These are phyloP conservation scores for Aureobasidium sp. DNA, from an alignment of 2,329 filamentous ascomycete species.

Conservation along the genomic window DNA sequence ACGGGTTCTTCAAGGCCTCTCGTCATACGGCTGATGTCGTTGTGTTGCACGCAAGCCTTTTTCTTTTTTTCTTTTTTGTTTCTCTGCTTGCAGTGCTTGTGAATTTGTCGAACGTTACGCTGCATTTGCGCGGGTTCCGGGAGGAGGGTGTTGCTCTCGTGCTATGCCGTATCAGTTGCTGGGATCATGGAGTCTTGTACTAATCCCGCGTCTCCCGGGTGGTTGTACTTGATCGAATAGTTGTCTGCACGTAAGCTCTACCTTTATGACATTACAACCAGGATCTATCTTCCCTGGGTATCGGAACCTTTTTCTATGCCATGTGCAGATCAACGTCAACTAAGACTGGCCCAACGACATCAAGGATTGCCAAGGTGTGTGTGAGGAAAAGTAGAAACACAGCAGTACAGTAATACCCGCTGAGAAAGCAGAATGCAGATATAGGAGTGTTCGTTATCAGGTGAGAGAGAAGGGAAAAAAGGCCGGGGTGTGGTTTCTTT, in stretches of 20 bases:
- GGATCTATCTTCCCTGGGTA: background rate
- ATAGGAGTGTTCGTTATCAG: background rate
- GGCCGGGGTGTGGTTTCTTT: background rate
- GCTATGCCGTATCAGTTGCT: background rate
- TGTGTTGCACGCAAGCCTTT: background rate
- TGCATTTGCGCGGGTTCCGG: background rate
- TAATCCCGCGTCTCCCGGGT: background rate
- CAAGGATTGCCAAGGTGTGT: too few relatives aligned
- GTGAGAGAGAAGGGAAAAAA: background rate
- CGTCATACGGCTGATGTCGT: background rate
- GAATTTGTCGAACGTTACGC: background rate
- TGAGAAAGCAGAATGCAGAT: background rate
- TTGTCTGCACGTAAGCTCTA: background rate
- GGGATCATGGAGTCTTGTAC: background rate
- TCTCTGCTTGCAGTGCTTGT: too few relatives aligned
- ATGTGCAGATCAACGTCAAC: background rate
- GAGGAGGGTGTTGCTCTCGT: background rate
- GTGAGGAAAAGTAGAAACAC: background rate
- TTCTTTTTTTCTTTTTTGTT: too few relatives aligned
- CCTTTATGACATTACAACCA: background rate
- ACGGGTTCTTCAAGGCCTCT: background rate
- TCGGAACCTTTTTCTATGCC: background rate
- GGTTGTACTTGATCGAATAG: background rate
- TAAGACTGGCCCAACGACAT: background rate
- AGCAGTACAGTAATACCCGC: background rate